Evolutionary conservation across 345 rosid genomes (phyloP).

Genomic region (Syzygium aqueum): DNA sequence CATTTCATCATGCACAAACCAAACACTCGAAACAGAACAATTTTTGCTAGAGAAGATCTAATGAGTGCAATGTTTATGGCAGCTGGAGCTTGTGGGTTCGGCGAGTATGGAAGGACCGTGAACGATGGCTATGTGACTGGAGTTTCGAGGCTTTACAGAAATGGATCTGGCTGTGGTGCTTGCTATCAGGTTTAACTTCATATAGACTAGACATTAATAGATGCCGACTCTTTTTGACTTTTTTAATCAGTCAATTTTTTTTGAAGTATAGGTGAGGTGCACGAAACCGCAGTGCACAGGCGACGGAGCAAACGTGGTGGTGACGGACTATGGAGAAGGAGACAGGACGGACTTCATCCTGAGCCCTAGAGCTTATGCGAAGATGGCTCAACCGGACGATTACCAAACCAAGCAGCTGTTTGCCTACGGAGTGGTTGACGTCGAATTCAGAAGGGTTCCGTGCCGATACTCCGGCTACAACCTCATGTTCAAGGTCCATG

Average conservation of each 20-base stretch:
- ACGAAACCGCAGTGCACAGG: slow-evolving; percentile 50
- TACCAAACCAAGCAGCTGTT: slow-evolving; percentile 24
- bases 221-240: not conserved
- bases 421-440: slow-evolving; percentile 61
- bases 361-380: slow-evolving; percentile 52
- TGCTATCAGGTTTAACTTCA: slow-evolving; percentile 66
- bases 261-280: slow-evolving; percentile 56
- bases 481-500: slow-evolving; percentile 53
- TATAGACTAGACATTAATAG: not conserved
- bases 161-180: slow-evolving; percentile 85
- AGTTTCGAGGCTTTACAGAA: slow-evolving; percentile 56
- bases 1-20: not conserved
- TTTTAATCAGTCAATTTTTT: not conserved
- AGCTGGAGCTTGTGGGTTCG: slow-evolving; percentile 90
- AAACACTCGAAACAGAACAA: not conserved
- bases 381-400: slow-evolving; percentile 32
- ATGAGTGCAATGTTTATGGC: not conserved
- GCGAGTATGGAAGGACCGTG: slow-evolving; percentile 63
- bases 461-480: slow-evolving; percentile 44
- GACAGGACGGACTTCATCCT: slow-evolving; percentile 73
- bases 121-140: slow-evolving; percentile 77
- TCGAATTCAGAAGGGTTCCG: slow-evolving; percentile 61
- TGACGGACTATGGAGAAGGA: slow-evolving; percentile 83
- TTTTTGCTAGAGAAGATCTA: not conserved
- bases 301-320: slow-evolving; percentile 55